phyloP scores from a whole-genome alignment of 1,284 basidiomycete species.

The Ceratobasidium sp. region DNA sequence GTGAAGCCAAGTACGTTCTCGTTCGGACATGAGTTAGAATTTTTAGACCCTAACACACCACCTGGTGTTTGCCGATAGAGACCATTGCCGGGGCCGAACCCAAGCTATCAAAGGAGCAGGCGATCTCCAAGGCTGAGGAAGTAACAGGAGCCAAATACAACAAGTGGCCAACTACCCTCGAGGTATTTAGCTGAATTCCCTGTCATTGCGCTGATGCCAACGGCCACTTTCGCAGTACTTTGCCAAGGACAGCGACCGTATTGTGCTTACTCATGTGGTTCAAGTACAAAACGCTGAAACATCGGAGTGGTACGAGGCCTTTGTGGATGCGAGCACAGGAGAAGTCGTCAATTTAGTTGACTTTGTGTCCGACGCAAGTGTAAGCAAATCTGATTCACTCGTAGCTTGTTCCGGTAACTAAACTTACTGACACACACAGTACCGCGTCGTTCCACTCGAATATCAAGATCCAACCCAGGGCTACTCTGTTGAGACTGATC shows the following conservation, averaged over 20 bases:
- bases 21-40: too few relatives aligned
- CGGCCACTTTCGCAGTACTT: too few relatives aligned
- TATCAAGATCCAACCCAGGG: slow-evolving; percentile 49
- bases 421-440: slow-evolving; percentile 46
- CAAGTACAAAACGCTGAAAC: too few relatives aligned
- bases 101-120: slow-evolving; percentile 21
- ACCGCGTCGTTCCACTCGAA: slow-evolving; percentile 55
- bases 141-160: too few relatives aligned
- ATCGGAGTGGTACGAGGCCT: slow-evolving; percentile 68
- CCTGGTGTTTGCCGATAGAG: too few relatives aligned
- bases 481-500: slow-evolving; percentile 23
- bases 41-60: too few relatives aligned
- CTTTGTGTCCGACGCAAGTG: slow-evolving; percentile 57
- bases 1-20: slow-evolving; percentile 54
- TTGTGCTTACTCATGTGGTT: too few relatives aligned
- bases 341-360: slow-evolving; percentile 63
- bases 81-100: too few relatives aligned
- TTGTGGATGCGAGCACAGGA: slow-evolving; percentile 62
- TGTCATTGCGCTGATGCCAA: too few relatives aligned
- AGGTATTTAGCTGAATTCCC: too few relatives aligned
- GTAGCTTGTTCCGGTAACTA: slow-evolving; percentile 42
- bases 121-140: slow-evolving; percentile 31
- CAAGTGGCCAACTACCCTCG: too few relatives aligned
- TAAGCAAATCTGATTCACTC: slow-evolving; percentile 45
- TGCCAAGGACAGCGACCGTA: too few relatives aligned